Percentiles rank a stretch among this genome's conserved stretches.
Evolutionary conservation across 176 grass and related monocot species (phyloP).

Genomic region (Aegilops tauschii): DNA sequence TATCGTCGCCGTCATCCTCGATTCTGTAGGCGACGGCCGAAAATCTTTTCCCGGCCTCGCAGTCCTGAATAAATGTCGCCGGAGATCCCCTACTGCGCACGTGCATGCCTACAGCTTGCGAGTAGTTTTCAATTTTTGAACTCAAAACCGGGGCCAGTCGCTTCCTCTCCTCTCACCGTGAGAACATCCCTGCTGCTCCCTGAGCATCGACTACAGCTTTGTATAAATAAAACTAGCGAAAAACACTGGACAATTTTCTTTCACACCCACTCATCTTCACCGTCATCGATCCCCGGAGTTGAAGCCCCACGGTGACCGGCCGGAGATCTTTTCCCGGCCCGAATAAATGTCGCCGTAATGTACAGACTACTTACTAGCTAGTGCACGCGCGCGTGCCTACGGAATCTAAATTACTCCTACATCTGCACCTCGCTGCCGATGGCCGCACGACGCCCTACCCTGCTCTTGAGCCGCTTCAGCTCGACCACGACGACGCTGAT

Average conservation of each 20-base stretch:
- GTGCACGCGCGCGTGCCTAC: neutral
- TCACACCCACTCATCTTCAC: neutral
- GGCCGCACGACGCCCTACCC: neutral
- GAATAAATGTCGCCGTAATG: constrained; percentile 4
- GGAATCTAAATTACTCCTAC: neutral
- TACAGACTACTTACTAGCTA: neutral
- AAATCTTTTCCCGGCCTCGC: too few relatives aligned
- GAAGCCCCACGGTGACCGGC: neutral
- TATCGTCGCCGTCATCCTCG: too few relatives aligned
- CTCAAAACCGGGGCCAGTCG: neutral
- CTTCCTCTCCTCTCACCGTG: neutral
- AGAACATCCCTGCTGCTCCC: neutral
- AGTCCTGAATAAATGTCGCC: too few relatives aligned
- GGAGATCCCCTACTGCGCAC: too few relatives aligned
- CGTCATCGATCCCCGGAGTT: neutral
- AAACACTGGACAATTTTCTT: neutral
- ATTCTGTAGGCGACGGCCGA: too few relatives aligned
- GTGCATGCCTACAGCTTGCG: too few relatives aligned
- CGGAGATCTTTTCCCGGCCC: neutral
- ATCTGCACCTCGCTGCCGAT: neutral
- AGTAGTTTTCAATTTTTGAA: neutral
- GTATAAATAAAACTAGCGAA: neutral
- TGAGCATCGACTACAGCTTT: neutral
- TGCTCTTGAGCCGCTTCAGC: constrained; percentile 30
- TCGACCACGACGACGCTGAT: constrained; percentile 77